Percentiles rank a stretch among this genome's conserved stretches.
These are phyloP conservation scores for Lasiodiplodia gonubiensis DNA, from an alignment of 2,329 filamentous ascomycete species.

Conservation along the genomic window DNA sequence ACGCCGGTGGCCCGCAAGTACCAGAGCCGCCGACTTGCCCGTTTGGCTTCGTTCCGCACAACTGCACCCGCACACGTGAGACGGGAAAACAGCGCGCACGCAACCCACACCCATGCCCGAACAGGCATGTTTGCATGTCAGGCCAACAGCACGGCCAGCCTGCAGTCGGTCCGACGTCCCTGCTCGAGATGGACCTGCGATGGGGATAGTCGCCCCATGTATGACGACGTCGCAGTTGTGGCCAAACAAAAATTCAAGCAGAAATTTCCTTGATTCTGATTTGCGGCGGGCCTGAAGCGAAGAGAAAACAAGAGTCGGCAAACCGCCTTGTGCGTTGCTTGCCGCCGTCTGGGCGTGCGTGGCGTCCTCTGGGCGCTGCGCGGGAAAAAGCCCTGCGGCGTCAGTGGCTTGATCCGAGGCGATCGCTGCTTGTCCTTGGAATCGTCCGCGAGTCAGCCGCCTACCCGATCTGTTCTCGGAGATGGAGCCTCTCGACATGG, in stretches of 20 bases:
- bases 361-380: constrained; percentile 4
- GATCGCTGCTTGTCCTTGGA: constrained; percentile 23
- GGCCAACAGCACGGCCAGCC: constrained; percentile 14
- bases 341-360: constrained; percentile 10
- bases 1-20: background rate
- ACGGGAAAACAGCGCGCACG: constrained; percentile 4
- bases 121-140: constrained; percentile 16
- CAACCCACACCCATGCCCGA: background rate
- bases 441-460: constrained; percentile 5
- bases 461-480: constrained; percentile 23
- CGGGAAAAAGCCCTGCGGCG: background rate
- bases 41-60: background rate
- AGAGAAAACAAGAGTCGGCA: constrained; percentile 9
- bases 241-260: background rate
- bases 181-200: constrained; percentile 6
- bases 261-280: constrained; percentile 9
- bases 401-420: constrained; percentile 21
- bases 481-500: constrained; percentile 6
- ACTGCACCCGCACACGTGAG: constrained; percentile 8
- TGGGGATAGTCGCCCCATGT: constrained; percentile 13
- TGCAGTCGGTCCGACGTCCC: constrained; percentile 13
- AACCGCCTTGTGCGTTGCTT: constrained; percentile 2
- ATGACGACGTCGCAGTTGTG: background rate
- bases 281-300: constrained; percentile 2
- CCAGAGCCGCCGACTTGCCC: constrained; percentile 8